Base-by-base conservation (phyloP, 2,329 filamentous ascomycete species). In the Lachnellula hyalina region DNA sequence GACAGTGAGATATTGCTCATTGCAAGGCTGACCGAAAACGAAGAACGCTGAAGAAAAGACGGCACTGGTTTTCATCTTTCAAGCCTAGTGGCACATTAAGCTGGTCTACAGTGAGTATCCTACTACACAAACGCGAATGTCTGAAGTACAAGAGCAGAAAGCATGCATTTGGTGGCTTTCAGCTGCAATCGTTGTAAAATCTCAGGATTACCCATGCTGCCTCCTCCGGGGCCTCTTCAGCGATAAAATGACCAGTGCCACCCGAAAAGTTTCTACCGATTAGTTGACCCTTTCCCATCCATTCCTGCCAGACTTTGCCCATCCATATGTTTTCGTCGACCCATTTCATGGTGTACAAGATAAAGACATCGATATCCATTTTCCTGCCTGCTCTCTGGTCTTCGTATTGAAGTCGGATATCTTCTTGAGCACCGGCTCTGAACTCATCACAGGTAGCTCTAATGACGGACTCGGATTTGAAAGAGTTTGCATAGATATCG, bases 361-460 rank as follows among this genome's bases (percentile, higher is more conserved):
- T 71, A 57, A 79, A 57, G 14, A 70, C 65, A 17, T 73, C 73
- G 21, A 73, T 63, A 23, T 66, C 63, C 2, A 80, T 66, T 63
- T 75, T 78, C 58, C 69, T 67, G 3, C 74, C 75, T 1, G 61
- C 65, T 47, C 67, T 65, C 63, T 79, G 75, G 62, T 80, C 77
- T 23, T 67, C 65, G 45, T 66, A 68, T 67, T 80, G 75, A 59
- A 71, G 66, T 15, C 68, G 63, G 9, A 71, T 68, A 61, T 80
- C 77, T 25, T 70, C 68, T 15, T 60, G 61, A 1, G 75, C 73
- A 1, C 71, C 75, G 4, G 74, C 72, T 15, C 72, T 66, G 56
- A 80, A 80, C 62, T 80, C 77, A 51, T 74, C 74, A 59, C 74
- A 77, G 28, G 65, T 70, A 1, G 74, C 73, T 21, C 69, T 63